Evolutionary conservation across 2,329 filamentous ascomycete genomes (phyloP), one percentile per base, ranked within the genome.

Genomic region (Colletotrichum sp.): DNA sequence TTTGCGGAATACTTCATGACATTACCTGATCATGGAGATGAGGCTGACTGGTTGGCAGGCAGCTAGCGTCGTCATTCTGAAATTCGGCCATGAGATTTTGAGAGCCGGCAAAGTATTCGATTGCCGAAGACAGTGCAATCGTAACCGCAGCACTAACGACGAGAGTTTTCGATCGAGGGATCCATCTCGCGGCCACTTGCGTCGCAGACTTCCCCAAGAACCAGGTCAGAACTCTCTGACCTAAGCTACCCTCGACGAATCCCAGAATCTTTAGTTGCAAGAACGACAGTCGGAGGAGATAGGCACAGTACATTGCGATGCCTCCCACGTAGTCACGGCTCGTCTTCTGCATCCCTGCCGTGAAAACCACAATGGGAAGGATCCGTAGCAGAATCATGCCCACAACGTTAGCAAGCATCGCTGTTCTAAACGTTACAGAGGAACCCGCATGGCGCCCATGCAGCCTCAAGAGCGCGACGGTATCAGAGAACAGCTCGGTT

Each of bases 401-500:
- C 5, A 68, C 6, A 16, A 66, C 32, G n/a, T 72, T 68, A 5
- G n/a, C 69, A 6, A 72, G 13, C 52, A 75, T 24, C 5, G 34
- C 30, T 6, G 8, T n/a, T 15, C 72, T 28, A 5, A 75, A 62
- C 1, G 13, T 0, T 0, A 55, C 2, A 8, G 75, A 75, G 32
- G 52, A 62, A 3, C 2, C 6, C 12, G 64, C 12, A 4, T 72
- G 16, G 1, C 71, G 65, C 2, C 72, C 77, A 32, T 77, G 68
- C 15, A 68, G 49, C 10, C 69, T 63, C 21, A 77, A 8, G 2
- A 77, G 55, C 4, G 75, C 78, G 1, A 70, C 68, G 6, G 55
- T 62, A 18, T 77, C 72, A 0, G 72, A 76, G 1, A 78, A 71
- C 3, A 79, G 28, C 55, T 79, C 78, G 8, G 77, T 77, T 8